Evolutionary conservation across 495 filamentous ascomycete genomes (phyloP), one percentile per base, ranked within the genome.

Genomic region (Usnea hakonensis): DNA sequence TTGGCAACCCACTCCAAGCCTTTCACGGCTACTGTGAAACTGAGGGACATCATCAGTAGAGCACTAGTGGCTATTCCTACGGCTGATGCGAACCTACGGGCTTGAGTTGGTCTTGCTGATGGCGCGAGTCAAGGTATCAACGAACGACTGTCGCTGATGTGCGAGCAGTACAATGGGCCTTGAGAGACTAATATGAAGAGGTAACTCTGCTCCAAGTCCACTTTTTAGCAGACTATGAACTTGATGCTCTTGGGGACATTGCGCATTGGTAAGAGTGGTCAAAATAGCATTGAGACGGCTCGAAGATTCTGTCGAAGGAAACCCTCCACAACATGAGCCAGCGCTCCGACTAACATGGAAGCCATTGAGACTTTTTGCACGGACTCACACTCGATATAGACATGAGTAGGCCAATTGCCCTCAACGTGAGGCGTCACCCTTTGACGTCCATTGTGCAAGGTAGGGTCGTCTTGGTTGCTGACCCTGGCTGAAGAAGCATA

Each of bases 351-450:
- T n/a, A 50, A 33, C 44, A 30, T 35, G n/a, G 36, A 41, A 55
- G 46, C 30, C 46, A 23, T 33, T 17, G 8, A 23, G 16, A 23
- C 52, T 38, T 19, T 67, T 37, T n/a, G 14, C n/a, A 23, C 11
- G 32, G n/a, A 76, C 85, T 71, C 79, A 93, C 93, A 98, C 78
- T 97, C 93, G 60, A 97, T 78, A 72, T 95, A 98, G 26, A 97
- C 67, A 73, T 96, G 91, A 21, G 85, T 91, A 2, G 94, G 89
- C 94, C 94, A 98, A 75, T 89, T 89, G 28, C 94, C 94, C 57
- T 88, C 83, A 16, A 93, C 76, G 73, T 98, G 94, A 3, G 94
- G 92, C 46, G 84, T 88, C 46, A 83, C 82, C 30, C 94, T 81
- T 69, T 86, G 88, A 46, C 91, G 83, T 35, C 94, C 94, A 35